phyloP scores from a whole-genome alignment of 2,329 filamentous ascomycete genomes.

The Camillea tinctor region DNA sequence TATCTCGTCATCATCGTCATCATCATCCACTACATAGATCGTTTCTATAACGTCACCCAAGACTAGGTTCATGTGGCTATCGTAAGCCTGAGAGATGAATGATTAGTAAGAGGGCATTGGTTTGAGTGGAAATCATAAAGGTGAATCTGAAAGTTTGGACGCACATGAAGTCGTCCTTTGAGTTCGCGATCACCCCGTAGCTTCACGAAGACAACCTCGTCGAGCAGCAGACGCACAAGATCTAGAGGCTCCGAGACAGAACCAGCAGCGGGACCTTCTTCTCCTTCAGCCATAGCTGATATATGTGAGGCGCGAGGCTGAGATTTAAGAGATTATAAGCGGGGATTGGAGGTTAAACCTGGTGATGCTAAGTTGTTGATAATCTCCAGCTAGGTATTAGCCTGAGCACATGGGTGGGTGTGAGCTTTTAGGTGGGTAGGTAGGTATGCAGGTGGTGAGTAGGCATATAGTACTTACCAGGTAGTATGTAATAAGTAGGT shows the following conservation, averaged over 20 bases:
- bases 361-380: no score
- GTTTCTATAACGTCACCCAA: slow-evolving; percentile 97
- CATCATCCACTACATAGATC: slow-evolving; percentile 88
- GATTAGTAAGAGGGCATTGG: slow-evolving; percentile 7
- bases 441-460: no score
- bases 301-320: neutral
- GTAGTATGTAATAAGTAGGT: no score
- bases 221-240: slow-evolving; percentile 88
- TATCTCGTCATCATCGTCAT: slow-evolving; percentile 75
- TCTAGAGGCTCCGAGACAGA: slow-evolving; percentile 91
- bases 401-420: neutral
- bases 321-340: neutral
- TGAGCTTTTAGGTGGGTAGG: neutral
- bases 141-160: slow-evolving; percentile 31
- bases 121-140: neutral
- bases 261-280: slow-evolving; percentile 69
- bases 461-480: no score
- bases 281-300: slow-evolving; percentile 80
- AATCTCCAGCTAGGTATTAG: no score
- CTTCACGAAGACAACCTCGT: slow-evolving; percentile 97
- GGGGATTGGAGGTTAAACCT: no score
- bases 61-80: slow-evolving; percentile 96
- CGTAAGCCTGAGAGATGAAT: slow-evolving; percentile 71
- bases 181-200: slow-evolving; percentile 92
- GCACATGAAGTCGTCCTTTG: slow-evolving; percentile 89